A percentile compares a stretch with the other conserved stretches of the same genome.
Evolutionary conservation across 306 rosid genomes (phyloP).

Genomic region (Cucumis sativus): Cucumber_9930_V3 NC_026660.2:26244501-26245000

Average conservation of each 20-base stretch:
- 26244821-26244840: too few relatives aligned
- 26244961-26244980: slow-evolving; percentile 3
- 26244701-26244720: slow-evolving; percentile 12
- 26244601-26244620: too few relatives aligned
- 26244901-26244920: slow-evolving; percentile 9
- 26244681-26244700: neutral
- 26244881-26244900: neutral
- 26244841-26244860: neutral
- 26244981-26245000: neutral
- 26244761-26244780: neutral
- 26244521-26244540: neutral
- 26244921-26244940: neutral
- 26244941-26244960: neutral
- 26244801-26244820: neutral
- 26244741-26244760: slow-evolving; percentile 2
- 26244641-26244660: neutral
- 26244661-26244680: neutral
- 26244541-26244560: neutral
- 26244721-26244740: neutral
- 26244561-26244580: slow-evolving; percentile 8
- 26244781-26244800: neutral
- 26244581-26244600: neutral
- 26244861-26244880: neutral
- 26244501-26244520: neutral
- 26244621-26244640: too few relatives aligned